phyloP scores from a whole-genome alignment of 1,139 yeast species.

The Magnusiomyces paraingens region DNA sequence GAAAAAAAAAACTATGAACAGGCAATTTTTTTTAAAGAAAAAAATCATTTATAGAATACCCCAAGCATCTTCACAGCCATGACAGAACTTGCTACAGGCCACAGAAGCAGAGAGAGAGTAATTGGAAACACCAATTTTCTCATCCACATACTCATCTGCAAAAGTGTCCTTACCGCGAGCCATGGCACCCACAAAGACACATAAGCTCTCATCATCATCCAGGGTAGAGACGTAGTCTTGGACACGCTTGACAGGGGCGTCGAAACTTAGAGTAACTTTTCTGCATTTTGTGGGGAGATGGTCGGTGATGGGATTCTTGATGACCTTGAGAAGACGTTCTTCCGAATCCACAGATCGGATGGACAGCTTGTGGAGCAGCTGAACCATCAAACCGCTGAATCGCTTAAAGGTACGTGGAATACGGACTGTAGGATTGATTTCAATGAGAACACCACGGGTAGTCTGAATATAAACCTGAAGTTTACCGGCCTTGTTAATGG shows the following conservation, averaged over 20 bases:
- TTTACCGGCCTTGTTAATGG: conserved; percentile 94
- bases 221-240: conserved; percentile 80
- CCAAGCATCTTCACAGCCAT: conserved; percentile 99
- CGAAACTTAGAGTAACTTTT: conserved; percentile 88
- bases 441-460: conserved; percentile 88
- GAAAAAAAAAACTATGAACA: neutral
- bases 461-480: conserved; percentile 95
- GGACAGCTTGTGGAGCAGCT: conserved; percentile 81
- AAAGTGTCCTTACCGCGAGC: conserved; percentile 96
- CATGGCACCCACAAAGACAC: conserved; percentile 99
- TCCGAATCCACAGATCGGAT: conserved; percentile 93
- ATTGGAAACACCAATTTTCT: conserved; percentile 90
- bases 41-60: conserved; percentile 46
- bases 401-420: conserved; percentile 97
- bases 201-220: conserved; percentile 85
- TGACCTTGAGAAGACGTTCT: conserved; percentile 86
- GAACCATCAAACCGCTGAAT: conserved; percentile 97
- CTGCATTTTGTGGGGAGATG: conserved; percentile 95
- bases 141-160: conserved; percentile 96
- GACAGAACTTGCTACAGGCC: conserved; percentile 96
- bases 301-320: conserved; percentile 94
- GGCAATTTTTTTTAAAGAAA: neutral
- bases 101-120: conserved; percentile 96
- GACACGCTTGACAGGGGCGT: conserved; percentile 79
- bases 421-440: conserved; percentile 92